These are phyloP conservation scores for Aspergillus sclerotiicarbonarius DNA, from an alignment of 495 filamentous ascomycete genomes.

Conservation along the genomic window DNA sequence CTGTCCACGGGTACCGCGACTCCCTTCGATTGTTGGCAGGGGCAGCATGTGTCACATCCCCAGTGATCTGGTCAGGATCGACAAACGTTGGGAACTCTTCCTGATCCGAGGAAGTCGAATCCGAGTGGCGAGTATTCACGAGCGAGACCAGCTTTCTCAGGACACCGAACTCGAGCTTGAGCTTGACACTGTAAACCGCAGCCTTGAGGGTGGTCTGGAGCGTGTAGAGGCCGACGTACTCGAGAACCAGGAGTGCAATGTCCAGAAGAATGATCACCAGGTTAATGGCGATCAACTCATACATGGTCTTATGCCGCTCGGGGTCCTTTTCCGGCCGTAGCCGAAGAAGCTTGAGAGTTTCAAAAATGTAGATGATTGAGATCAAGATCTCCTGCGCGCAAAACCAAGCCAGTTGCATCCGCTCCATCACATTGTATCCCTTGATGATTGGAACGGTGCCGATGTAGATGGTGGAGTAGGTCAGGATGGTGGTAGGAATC, in stretches of 20 bases:
- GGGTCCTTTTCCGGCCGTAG: slow-evolving; percentile 39
- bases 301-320: slow-evolving; percentile 43
- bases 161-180: slow-evolving; percentile 62
- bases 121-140: slow-evolving; percentile 30
- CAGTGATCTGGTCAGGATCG: slow-evolving; percentile 34
- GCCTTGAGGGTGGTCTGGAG: slow-evolving; percentile 56
- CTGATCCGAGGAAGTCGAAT: slow-evolving; percentile 33
- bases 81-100: slow-evolving; percentile 41
- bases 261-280: slow-evolving; percentile 53
- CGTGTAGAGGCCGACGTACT: slow-evolving; percentile 52
- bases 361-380: slow-evolving; percentile 55
- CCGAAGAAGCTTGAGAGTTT: slow-evolving; percentile 47
- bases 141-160: slow-evolving; percentile 44
- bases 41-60: slow-evolving; percentile 39
- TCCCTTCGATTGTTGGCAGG: slow-evolving; percentile 17
- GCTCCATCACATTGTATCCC: slow-evolving; percentile 55
- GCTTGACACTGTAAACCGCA: slow-evolving; percentile 60
- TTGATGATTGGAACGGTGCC: slow-evolving; percentile 31
- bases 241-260: slow-evolving; percentile 52
- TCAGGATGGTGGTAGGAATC: slow-evolving; percentile 53
- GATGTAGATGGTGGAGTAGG: slow-evolving; percentile 42
- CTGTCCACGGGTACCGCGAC: slow-evolving; percentile 24
- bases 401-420: slow-evolving; percentile 58
- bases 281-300: slow-evolving; percentile 57
- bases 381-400: slow-evolving; percentile 58